Evolutionary conservation across 2,329 filamentous ascomycete genomes (phyloP), one percentile per base, ranked within the genome.

Genomic region (Beauveria asiatica): DNA sequence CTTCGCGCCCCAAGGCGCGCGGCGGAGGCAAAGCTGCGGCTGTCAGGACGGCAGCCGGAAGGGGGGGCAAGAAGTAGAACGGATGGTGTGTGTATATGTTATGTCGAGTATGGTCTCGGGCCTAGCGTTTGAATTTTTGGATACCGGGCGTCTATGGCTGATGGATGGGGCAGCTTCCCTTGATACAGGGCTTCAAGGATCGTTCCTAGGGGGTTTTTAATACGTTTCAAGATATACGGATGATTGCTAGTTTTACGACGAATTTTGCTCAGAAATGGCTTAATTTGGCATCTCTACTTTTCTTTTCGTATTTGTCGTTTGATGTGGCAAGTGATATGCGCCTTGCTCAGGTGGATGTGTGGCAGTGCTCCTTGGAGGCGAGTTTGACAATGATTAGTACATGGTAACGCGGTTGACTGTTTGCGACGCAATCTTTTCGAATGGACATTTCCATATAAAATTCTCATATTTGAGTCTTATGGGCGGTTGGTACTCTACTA

Each of bases 151-250:
- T 57, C 49, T 57, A 25, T 13, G 27, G 30, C 44, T 41, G 19
- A 49, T 16, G 16, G 39, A 7, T 19, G 30, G 30, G 30, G 21
- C 8, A 33, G 44, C 13, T 27, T 10, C 27, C 9, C 44, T 48
- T 30, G 54, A 57, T 49, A 57, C 54, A 57, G 54, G 45, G 21
- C 44, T 57, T 48, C 42, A 39, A 21, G 44, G 21, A 23, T 48
- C 49, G 19, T 46, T 46, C 39, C 16, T 19, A n/a, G 5, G 5
- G 27, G 45, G 6, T 42, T 41, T 17, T 27, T 48, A n/a, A 5
- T 3, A 7, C 5, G 5, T 37, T 48, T 16, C 5, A 16, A 25
- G 16, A 55, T 45, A 45, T 21, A 55, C 52, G 52, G 23, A 33
- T 33, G 4, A 25, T 21, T 44, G 21, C 41, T 33, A 30, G 25